Evolutionary conservation across 2,329 filamentous ascomycete genomes (phyloP).

Genomic region (Bertia moriformis): DNA sequence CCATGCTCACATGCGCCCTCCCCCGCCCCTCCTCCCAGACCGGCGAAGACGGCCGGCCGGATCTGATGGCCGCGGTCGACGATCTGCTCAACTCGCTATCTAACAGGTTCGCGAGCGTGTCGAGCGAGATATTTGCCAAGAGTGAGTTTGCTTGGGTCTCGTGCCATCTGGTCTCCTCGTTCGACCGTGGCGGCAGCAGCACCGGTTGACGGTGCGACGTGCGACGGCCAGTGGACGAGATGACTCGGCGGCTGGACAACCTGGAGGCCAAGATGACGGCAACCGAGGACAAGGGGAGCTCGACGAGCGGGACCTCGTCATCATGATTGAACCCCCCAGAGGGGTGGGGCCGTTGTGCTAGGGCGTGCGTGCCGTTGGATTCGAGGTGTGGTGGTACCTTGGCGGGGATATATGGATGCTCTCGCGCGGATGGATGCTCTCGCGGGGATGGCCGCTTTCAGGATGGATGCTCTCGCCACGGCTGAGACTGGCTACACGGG

Average conservation of each 20-base stretch:
- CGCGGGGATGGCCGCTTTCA: too few species aligned
- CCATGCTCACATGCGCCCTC: too few species aligned
- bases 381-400: too few species aligned
- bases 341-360: too few species aligned
- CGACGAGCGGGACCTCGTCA: background rate
- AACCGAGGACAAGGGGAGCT: slow-evolving; percentile 23
- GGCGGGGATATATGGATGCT: too few species aligned
- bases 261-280: slow-evolving; percentile 61
- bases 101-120: slow-evolving; percentile 72
- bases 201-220: too few species aligned
- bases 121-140: slow-evolving; percentile 76
- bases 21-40: slow-evolving; percentile 11
- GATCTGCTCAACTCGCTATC: slow-evolving; percentile 74
- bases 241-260: slow-evolving; percentile 73
- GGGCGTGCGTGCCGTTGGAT: too few species aligned
- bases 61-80: slow-evolving; percentile 68
- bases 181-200: background rate
- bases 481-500: too few species aligned
- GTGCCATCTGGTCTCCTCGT: background rate
- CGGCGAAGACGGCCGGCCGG: slow-evolving; percentile 34
- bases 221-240: slow-evolving; percentile 72
- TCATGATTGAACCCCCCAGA: too few species aligned
- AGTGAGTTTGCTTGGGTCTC: slow-evolving; percentile 45
- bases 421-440: too few species aligned
- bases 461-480: too few species aligned